phyloP scores from a whole-genome alignment of 75 land plant species.

The Pinus albicaulis region DNA sequence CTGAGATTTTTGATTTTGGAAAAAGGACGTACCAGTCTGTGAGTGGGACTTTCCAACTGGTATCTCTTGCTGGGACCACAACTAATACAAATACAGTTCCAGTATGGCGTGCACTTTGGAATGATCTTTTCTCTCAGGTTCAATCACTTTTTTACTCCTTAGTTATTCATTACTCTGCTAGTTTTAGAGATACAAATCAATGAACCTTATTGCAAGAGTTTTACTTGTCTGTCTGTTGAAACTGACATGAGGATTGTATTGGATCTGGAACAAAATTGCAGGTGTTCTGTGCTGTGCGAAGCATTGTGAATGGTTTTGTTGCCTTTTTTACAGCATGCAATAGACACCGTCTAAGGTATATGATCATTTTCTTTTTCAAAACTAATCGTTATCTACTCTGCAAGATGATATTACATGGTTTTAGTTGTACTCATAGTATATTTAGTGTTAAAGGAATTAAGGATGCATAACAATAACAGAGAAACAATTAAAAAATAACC shows the following conservation, averaged over 20 bases:
- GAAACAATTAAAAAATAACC: too few relatives aligned
- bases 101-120: slow-evolving; percentile 91
- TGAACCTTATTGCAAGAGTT: not conserved
- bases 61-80: slow-evolving; percentile 39
- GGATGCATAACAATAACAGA: not conserved
- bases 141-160: not conserved
- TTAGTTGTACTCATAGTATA: not conserved
- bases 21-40: slow-evolving; percentile 31
- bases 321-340: slow-evolving; percentile 82
- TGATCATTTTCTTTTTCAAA: not conserved
- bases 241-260: not conserved
- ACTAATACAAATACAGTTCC: slow-evolving; percentile 46
- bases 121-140: slow-evolving; percentile 96
- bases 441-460: not conserved
- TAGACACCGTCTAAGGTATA: slow-evolving; percentile 89
- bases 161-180: not conserved
- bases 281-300: slow-evolving; percentile 86
- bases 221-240: not conserved
- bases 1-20: slow-evolving; percentile 27
- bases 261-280: slow-evolving; percentile 16
- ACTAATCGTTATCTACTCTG: not conserved
- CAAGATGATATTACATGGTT: not conserved
- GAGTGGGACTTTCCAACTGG: slow-evolving; percentile 40
- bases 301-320: slow-evolving; percentile 86
- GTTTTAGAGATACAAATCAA: not conserved